A percentile compares a stretch with the other conserved stretches of the same genome.
Conservation (phyloP, 2,329 filamentous ascomycete genomes). For the Aureobasidium zeae region DNA sequence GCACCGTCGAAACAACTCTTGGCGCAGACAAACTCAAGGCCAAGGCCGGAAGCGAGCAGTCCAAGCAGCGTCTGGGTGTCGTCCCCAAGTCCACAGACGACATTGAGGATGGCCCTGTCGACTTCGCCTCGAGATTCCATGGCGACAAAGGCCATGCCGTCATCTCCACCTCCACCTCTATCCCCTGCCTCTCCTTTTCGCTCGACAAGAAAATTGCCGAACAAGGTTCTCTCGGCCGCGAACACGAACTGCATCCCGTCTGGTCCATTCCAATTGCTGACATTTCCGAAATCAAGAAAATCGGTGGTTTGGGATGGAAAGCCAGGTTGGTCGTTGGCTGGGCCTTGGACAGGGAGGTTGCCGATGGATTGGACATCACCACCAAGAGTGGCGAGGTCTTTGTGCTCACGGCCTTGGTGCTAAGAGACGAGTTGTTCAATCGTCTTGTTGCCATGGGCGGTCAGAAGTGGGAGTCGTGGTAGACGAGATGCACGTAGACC, state of each 20-base stretch:
- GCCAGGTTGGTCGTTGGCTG: constrained; percentile 73
- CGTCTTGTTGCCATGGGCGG: constrained; percentile 64
- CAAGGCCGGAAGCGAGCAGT: constrained; percentile 49
- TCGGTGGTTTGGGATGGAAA: constrained; percentile 78
- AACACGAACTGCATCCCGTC: constrained; percentile 46
- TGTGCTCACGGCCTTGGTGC: constrained; percentile 60
- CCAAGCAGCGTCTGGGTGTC: constrained; percentile 63
- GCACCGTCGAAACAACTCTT: constrained; percentile 61
- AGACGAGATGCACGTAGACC: no score
- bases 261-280: constrained; percentile 65
- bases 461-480: constrained; percentile 80
- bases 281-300: constrained; percentile 65
- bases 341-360: constrained; percentile 63
- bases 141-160: constrained; percentile 66
- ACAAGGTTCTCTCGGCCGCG: constrained; percentile 30
- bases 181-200: constrained; percentile 59
- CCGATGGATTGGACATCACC: constrained; percentile 62
- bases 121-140: constrained; percentile 63
- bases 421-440: constrained; percentile 74
- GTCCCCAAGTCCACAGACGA: constrained; percentile 43
- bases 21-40: constrained; percentile 64
- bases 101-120: constrained; percentile 54
- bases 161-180: constrained; percentile 57
- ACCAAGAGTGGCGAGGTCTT: constrained; percentile 48
- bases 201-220: constrained; percentile 42